These are phyloP conservation scores for Gracilaria caudata DNA, from an alignment of 23 red algal species.

Conservation along the genomic window DNA sequence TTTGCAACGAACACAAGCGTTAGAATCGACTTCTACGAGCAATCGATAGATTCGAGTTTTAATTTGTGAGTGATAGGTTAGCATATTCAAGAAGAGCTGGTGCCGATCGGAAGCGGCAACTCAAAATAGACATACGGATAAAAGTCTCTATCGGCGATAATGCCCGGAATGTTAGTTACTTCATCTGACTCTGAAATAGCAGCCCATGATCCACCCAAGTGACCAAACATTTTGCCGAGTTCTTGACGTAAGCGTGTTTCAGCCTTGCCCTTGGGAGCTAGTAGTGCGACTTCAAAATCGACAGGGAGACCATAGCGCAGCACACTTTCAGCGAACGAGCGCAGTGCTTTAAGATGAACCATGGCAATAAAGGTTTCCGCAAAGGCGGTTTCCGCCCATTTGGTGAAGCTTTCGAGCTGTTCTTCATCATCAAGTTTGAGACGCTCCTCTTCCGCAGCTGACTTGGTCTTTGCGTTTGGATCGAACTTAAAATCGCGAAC, in stretches of 20 bases:
- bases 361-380: slow-evolving; percentile 84
- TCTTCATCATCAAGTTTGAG: slow-evolving; percentile 60
- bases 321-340: slow-evolving; percentile 96
- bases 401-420: slow-evolving; percentile 45
- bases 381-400: slow-evolving; percentile 85
- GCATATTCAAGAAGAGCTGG: slow-evolving; percentile 27
- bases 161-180: slow-evolving; percentile 76
- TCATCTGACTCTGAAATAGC: slow-evolving; percentile 52
- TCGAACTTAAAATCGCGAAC: slow-evolving; percentile 88
- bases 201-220: slow-evolving; percentile 71
- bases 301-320: slow-evolving; percentile 96
- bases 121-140: slow-evolving; percentile 81
- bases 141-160: slow-evolving; percentile 77
- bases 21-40: slow-evolving; percentile 17
- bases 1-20: background rate
- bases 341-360: slow-evolving; percentile 91
- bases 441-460: slow-evolving; percentile 60
- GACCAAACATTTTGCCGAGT: slow-evolving; percentile 81
- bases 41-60: background rate
- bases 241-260: slow-evolving; percentile 57
- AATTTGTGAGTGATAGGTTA: slow-evolving; percentile 24
- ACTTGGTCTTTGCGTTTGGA: slow-evolving; percentile 25
- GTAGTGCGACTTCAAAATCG: slow-evolving; percentile 77
- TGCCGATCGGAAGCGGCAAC: slow-evolving; percentile 53
- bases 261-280: slow-evolving; percentile 62